Conservation (phyloP, 163 green algal species). For the Scenedesmus sp. region DNA sequence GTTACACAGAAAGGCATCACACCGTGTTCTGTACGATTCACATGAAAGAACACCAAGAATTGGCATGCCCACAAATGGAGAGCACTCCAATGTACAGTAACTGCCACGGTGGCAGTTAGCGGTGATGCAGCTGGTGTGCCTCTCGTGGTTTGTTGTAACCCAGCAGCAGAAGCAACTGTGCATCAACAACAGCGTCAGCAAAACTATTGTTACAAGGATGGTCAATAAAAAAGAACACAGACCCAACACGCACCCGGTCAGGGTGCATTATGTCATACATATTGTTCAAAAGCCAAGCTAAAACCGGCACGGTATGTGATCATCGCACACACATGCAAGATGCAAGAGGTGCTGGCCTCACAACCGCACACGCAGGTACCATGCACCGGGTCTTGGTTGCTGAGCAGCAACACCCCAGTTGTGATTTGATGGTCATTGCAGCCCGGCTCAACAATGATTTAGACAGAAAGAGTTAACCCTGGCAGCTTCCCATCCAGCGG, state of each 20-base stretch:
- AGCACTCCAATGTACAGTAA: slow-evolving; percentile 1
- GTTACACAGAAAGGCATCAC: not conserved
- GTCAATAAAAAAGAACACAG: not conserved
- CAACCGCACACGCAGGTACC: not conserved
- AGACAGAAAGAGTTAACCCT: not conserved
- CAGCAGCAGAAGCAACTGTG: slow-evolving; percentile 12
- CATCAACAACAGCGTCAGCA: slow-evolving; percentile 3
- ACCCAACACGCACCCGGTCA: not conserved
- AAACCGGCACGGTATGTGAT: not conserved
- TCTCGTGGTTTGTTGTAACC: not conserved
- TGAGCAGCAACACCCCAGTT: not conserved
- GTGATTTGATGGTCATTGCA: not conserved
- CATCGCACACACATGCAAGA: not conserved
- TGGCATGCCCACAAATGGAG: slow-evolving; percentile 6
- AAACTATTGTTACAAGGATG: slow-evolving; percentile 1
- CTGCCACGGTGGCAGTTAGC: not conserved
- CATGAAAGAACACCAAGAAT: not conserved
- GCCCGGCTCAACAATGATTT: not conserved
- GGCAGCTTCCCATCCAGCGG: slow-evolving; percentile 6
- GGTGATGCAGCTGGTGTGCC: not conserved
- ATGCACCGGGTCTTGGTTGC: not conserved
- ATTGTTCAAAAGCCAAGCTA: not conserved
- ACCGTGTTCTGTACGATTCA: not conserved
- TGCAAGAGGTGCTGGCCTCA: not conserved
- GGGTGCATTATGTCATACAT: not conserved